Conservation (phyloP, 2,329 filamentous ascomycete genomes). For the Dendryphion nanum region DNA sequence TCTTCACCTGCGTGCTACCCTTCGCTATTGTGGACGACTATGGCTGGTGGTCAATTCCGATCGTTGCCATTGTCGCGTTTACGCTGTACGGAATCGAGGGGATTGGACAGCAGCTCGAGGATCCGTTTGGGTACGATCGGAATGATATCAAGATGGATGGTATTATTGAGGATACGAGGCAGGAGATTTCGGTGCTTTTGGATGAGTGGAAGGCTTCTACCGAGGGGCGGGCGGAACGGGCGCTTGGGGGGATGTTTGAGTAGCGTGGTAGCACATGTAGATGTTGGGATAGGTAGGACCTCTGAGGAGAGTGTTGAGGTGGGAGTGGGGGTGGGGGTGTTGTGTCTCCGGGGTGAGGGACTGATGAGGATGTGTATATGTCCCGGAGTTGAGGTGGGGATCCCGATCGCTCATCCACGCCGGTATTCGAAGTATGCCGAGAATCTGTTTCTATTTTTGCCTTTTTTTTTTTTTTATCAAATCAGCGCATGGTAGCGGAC, state of each 20-base stretch:
- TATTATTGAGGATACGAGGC: slow-evolving; percentile 59
- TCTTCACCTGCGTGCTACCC: slow-evolving; percentile 60
- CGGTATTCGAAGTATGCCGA: too few relatives aligned
- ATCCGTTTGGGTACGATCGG: slow-evolving; percentile 64
- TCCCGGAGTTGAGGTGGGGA: too few relatives aligned
- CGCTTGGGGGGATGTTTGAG: slow-evolving; percentile 35
- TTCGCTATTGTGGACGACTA: slow-evolving; percentile 64
- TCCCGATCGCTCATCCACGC: too few relatives aligned
- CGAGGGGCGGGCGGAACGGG: slow-evolving; percentile 17
- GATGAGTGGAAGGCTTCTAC: slow-evolving; percentile 54
- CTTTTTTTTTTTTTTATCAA: too few relatives aligned
- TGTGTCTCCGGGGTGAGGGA: too few relatives aligned
- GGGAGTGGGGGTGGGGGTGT: not conserved
- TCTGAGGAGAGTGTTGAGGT: too few relatives aligned
- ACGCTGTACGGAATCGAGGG: slow-evolving; percentile 65
- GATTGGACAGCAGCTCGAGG: slow-evolving; percentile 63
- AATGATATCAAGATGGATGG: slow-evolving; percentile 69
- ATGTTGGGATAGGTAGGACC: not conserved
- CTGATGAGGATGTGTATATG: too few relatives aligned
- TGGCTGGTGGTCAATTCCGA: slow-evolving; percentile 60
- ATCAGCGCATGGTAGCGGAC: too few relatives aligned
- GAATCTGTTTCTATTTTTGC: too few relatives aligned
- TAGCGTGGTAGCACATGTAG: slow-evolving; percentile 7
- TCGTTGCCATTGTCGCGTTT: slow-evolving; percentile 61
- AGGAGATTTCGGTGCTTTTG: slow-evolving; percentile 58